phyloP scores from a whole-genome alignment of 176 grass and related monocot genomes.

The Pontederia crassipes region DNA sequence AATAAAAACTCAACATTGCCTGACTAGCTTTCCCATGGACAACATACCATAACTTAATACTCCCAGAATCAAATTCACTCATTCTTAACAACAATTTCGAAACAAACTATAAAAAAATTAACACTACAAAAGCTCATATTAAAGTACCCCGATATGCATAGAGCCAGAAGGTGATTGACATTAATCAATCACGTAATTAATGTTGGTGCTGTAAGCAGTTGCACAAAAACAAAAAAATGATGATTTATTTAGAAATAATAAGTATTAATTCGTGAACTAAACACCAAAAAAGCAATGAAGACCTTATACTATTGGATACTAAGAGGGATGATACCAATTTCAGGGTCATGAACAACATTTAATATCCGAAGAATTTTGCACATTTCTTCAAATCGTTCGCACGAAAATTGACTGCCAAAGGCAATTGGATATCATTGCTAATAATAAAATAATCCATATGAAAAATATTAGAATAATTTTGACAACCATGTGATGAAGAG shows the following conservation, averaged over 20 bases:
- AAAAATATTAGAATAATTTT: not conserved
- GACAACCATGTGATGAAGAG: not conserved
- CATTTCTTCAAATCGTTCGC: conserved; percentile 86
- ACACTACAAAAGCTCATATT: conserved; percentile 29
- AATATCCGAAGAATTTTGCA: conserved; percentile 86
- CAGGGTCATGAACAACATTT: conserved; percentile 72
- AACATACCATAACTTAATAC: too few species aligned
- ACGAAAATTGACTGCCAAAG: conserved; percentile 92
- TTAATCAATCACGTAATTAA: conserved; percentile 77
- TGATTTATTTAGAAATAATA: conserved; percentile 4
- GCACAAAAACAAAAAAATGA: conserved; percentile 19
- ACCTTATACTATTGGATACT: conserved; percentile 92
- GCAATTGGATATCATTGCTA: conserved; percentile 96
- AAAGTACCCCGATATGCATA: conserved; percentile 90
- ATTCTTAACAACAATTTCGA: not conserved
- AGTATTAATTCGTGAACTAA: conserved; percentile 16
- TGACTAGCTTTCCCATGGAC: too few species aligned
- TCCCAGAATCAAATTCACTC: too few species aligned
- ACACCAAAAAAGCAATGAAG: conserved; percentile 20
- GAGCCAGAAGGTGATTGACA: conserved; percentile 79
- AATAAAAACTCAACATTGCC: too few species aligned
- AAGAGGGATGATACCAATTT: conserved; percentile 85
- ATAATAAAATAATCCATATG: conserved; percentile 50
- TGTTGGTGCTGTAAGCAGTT: conserved; percentile 77
- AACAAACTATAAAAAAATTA: not conserved